Conservation (phyloP, 2,329 filamentous ascomycete genomes). For the Geoglossum cookeanum region DNA sequence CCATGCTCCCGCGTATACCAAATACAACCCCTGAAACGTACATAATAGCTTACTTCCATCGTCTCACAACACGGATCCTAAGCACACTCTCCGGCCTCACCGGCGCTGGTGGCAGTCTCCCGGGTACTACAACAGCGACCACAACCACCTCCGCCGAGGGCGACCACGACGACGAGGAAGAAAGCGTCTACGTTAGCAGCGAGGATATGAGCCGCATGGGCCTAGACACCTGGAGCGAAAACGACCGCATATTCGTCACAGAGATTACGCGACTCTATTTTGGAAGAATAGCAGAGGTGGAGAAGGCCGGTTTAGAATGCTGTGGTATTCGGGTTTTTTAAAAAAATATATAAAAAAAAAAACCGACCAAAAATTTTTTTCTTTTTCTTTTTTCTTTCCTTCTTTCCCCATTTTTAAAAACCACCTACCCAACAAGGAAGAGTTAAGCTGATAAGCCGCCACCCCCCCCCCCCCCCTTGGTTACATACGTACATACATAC, state of each 20-base stretch:
- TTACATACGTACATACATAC: too few relatives aligned
- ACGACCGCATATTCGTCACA: conserved; percentile 48
- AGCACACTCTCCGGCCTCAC: conserved; percentile 43
- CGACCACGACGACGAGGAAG: conserved; percentile 7
- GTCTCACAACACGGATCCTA: conserved; percentile 48
- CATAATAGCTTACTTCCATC: conserved; percentile 66
- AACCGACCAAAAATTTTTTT: too few relatives aligned
- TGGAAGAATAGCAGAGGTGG: conserved; percentile 39
- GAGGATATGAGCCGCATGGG: conserved; percentile 53
- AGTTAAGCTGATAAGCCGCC: too few relatives aligned
- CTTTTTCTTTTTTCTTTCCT: too few relatives aligned
- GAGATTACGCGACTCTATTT: conserved; percentile 48
- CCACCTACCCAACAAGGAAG: too few relatives aligned
- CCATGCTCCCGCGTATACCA: conserved; percentile 11
- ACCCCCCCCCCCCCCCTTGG: too few relatives aligned
- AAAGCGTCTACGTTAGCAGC: conserved; percentile 35
- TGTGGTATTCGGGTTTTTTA: conserved; percentile 37
- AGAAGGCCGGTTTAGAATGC: conserved; percentile 52
- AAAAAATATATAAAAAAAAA: background rate
- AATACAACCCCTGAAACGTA: conserved; percentile 41
- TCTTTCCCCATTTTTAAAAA: too few relatives aligned
- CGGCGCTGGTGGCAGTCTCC: conserved; percentile 22
- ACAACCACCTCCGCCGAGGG: background rate
- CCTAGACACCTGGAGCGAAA: conserved; percentile 56
- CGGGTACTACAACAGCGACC: conserved; percentile 2